phyloP scores from a whole-genome alignment of 2,329 filamentous ascomycete genomes.

The Blastomyces silverae region DNA sequence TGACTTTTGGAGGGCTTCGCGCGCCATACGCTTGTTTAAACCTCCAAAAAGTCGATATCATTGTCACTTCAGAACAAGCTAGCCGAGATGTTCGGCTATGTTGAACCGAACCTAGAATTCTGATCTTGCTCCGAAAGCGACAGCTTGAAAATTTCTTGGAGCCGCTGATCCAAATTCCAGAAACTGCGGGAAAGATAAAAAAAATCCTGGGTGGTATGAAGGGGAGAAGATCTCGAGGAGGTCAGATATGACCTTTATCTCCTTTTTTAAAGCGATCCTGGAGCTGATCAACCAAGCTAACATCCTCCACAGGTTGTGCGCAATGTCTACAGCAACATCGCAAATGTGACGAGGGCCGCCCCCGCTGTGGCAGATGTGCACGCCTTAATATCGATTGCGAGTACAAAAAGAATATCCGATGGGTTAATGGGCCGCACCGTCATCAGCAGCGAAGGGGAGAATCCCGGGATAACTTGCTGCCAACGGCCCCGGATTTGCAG shows the following conservation, averaged over 20 bases:
- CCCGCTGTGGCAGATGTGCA: slow-evolving; percentile 5
- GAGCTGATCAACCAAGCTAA: not conserved
- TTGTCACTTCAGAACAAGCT: not conserved
- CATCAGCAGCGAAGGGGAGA: not conserved
- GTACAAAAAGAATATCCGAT: slow-evolving; percentile 6
- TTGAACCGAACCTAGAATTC: not conserved
- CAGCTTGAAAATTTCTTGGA: not conserved
- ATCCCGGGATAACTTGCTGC: not conserved
- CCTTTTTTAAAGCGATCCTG: not conserved
- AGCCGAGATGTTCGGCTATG: not conserved
- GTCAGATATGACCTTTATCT: slow-evolving; percentile 6
- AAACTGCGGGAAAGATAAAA: not conserved
- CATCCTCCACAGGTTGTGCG: not conserved
- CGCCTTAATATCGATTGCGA: slow-evolving; percentile 4
- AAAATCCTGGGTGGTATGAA: not conserved
- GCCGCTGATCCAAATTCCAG: not conserved
- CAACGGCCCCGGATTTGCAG: not conserved
- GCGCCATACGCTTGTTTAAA: too few relatives aligned
- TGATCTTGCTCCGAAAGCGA: not conserved
- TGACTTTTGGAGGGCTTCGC: not conserved
- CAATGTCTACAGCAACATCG: slow-evolving; percentile 12
- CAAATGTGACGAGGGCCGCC: slow-evolving; percentile 11
- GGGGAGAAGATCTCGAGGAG: slow-evolving; percentile 12
- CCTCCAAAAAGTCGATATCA: too few relatives aligned
- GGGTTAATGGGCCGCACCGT: slow-evolving; percentile 3